Percentiles rank a stretch among this genome's conserved stretches.
Conservation (phyloP, 306 rosid species). For the Lathyrus tuberosus region DNA sequence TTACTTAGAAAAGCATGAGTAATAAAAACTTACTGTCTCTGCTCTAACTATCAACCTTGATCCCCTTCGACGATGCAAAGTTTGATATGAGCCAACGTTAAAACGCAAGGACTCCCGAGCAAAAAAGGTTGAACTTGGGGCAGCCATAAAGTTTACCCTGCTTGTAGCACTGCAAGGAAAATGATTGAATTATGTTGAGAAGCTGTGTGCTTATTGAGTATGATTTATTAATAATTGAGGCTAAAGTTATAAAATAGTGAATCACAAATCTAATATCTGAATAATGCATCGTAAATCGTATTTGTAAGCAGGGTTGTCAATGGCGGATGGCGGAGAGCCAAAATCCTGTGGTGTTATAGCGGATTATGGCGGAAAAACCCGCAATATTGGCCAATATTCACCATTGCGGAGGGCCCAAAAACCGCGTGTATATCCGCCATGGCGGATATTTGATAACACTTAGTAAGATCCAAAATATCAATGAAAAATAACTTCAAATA, state of each 20-base stretch:
- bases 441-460: too few relatives aligned
- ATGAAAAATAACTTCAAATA: conserved; percentile 7
- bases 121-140: conserved; percentile 64
- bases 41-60: conserved; percentile 82
- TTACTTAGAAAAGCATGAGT: conserved; percentile 31
- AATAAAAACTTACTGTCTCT: conserved; percentile 63
- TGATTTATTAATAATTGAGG: not conserved
- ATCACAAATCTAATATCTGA: not conserved
- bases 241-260: not conserved
- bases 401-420: too few relatives aligned
- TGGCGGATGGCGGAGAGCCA: too few relatives aligned
- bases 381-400: too few relatives aligned
- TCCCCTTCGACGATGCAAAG: conserved; percentile 58
- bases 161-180: conserved; percentile 59
- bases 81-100: conserved; percentile 51
- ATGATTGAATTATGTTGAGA: conserved; percentile 10
- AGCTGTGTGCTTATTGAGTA: not conserved
- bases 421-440: too few relatives aligned
- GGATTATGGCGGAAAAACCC: too few relatives aligned
- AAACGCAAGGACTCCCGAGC: conserved; percentile 59
- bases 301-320: not conserved
- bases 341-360: too few relatives aligned
- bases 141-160: conserved; percentile 56
- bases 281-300: not conserved
- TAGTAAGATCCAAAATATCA: not conserved